phyloP scores from a whole-genome alignment of 805 yeast species.

The Saturnispora ahearnii region DNA sequence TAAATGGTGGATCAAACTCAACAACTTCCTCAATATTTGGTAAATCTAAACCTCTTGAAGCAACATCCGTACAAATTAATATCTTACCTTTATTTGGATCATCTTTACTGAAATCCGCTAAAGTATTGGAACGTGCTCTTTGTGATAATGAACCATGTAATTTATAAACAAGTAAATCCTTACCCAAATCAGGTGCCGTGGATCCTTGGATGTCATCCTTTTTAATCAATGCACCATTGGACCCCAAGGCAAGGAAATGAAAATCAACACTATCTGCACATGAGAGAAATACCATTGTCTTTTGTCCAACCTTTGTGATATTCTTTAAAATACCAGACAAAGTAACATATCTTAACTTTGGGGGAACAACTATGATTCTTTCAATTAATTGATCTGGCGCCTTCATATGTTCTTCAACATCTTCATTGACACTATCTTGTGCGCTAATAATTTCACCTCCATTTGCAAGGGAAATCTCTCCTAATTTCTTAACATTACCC shows the following conservation, averaged over 20 bases:
- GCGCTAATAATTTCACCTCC: constrained; percentile 67
- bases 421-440: constrained; percentile 6
- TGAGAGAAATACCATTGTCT: constrained; percentile 79
- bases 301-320: constrained; percentile 31
- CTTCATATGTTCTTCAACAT: constrained; percentile 21
- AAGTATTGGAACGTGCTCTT: constrained; percentile 69
- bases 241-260: constrained; percentile 68
- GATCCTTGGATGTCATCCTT: constrained; percentile 13
- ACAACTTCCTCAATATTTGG: constrained; percentile 79
- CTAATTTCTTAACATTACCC: constrained; percentile 68
- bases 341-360: constrained; percentile 80
- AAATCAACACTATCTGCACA: constrained; percentile 97
- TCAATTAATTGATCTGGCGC: constrained; percentile 93
- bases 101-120: constrained; percentile 47
- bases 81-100: constrained; percentile 39
- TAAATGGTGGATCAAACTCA: constrained; percentile 92
- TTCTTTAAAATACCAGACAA: constrained; percentile 56
- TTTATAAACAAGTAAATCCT: constrained; percentile 44
- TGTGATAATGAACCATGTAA: constrained; percentile 90
- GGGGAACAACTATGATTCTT: constrained; percentile 77
- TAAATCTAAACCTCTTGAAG: constrained; percentile 91
- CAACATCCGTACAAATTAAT: constrained; percentile 93
- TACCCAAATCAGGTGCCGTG: constrained; percentile 45
- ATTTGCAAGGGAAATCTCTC: constrained; percentile 60
- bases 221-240: constrained; percentile 36